phyloP scores from a whole-genome alignment of 2,329 filamentous ascomycete genomes.

The Fusarium ambrosium region DNA sequence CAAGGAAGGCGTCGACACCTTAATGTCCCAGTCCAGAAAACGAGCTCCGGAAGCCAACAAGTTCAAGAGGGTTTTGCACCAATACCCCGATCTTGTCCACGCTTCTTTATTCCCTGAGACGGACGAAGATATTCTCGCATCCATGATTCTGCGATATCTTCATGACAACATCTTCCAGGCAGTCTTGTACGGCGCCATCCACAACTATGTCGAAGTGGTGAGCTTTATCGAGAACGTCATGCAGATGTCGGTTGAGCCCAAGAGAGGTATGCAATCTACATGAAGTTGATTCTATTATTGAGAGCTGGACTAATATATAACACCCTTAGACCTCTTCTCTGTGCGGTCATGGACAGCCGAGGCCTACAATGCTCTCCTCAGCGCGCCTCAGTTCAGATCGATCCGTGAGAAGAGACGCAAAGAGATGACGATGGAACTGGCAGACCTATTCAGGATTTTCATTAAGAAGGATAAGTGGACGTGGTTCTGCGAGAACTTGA shows the following conservation, averaged over 20 bases:
- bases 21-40: conserved; percentile 41
- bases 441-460: conserved; percentile 47
- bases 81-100: conserved; percentile 51
- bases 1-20: conserved; percentile 39
- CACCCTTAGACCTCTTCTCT: conserved; percentile 51
- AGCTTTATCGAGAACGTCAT: conserved; percentile 52
- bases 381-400: conserved; percentile 46
- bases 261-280: conserved; percentile 49
- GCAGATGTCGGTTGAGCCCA: conserved; percentile 53
- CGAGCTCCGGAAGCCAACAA: conserved; percentile 43
- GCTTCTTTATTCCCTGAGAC: conserved; percentile 53
- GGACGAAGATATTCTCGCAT: conserved; percentile 54
- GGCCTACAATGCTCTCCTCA: conserved; percentile 53
- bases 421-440: conserved; percentile 49
- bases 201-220: conserved; percentile 46
- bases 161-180: conserved; percentile 54
- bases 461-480: conserved; percentile 43
- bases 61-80: conserved; percentile 46
- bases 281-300: not conserved
- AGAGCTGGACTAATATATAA: not conserved
- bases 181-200: conserved; percentile 48
- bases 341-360: conserved; percentile 56
- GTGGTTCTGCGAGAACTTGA: conserved; percentile 42
- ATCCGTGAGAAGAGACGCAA: conserved; percentile 42
- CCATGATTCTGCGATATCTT: conserved; percentile 53